Evolutionary conservation across 352 stramenopile genomes (phyloP).

Genomic region (Sclerospora graminicola): DNA sequence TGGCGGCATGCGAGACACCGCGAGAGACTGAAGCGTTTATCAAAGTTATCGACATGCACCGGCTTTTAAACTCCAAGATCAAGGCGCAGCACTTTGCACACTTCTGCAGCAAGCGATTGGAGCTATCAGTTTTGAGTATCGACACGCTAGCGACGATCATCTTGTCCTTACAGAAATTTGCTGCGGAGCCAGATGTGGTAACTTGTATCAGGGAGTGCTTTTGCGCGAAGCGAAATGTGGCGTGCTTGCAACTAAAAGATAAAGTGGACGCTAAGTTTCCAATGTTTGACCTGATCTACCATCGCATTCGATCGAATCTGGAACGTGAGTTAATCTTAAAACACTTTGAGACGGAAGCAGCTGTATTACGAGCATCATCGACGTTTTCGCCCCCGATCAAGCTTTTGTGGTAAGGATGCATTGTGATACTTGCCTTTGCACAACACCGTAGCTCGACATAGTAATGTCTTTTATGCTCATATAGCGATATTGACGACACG

Average conservation of each 20-base stretch:
- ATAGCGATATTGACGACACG: slow-evolving; percentile 77
- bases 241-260: slow-evolving; percentile 53
- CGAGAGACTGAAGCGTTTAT: slow-evolving; percentile 58
- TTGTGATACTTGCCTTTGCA: background rate
- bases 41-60: slow-evolving; percentile 34
- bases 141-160: slow-evolving; percentile 39
- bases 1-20: slow-evolving; percentile 25
- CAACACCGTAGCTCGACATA: background rate
- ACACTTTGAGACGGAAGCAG: slow-evolving; percentile 53
- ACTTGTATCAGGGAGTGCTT: slow-evolving; percentile 53
- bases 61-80: slow-evolving; percentile 54
- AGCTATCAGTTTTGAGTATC: slow-evolving; percentile 27
- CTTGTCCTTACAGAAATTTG: slow-evolving; percentile 42
- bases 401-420: slow-evolving; percentile 41
- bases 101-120: slow-evolving; percentile 31
- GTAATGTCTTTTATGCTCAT: background rate
- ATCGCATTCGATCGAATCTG: slow-evolving; percentile 31
- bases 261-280: slow-evolving; percentile 56
- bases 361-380: slow-evolving; percentile 10
- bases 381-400: slow-evolving; percentile 48
- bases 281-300: slow-evolving; percentile 62
- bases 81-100: slow-evolving; percentile 71
- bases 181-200: slow-evolving; percentile 35
- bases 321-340: slow-evolving; percentile 45
- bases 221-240: slow-evolving; percentile 22